Evolutionary conservation across 1,284 basidiomycete species (phyloP), one percentile per base, ranked within the genome.

Genomic region (Cutaneotrichosporon spelunceum): DNA sequence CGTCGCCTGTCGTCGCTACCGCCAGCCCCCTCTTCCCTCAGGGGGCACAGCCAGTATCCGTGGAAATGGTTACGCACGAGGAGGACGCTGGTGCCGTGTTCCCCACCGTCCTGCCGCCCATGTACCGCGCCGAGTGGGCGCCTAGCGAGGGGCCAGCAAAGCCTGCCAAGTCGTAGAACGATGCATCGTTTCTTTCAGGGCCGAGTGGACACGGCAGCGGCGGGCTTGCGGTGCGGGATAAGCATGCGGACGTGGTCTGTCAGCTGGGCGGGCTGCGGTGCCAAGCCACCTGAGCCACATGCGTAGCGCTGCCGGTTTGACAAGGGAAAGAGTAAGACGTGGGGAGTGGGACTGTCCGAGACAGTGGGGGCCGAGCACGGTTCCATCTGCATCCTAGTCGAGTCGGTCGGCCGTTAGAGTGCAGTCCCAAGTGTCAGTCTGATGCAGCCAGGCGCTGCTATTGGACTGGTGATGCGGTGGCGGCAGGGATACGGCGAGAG

Each of bases 81-180:
- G 48, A 50, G 26, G 48, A 50, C 48, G 48, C 48, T 13, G 48
- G 48, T 14, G 48, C 30, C 16, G 48, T 50, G 7, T 27, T 50
- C 2, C 48, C 48, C 26, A 50, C 48, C 4, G 30, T 27, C 14
- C 27, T 50, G 16, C 48, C 48, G 26, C 48, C 48, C 6, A 50
- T 50, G 48, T 50, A 50, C 26, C 48, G 48, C 7, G 48, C 27
- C 24, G 48, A 50, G 27, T 50, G 48, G 48, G 48, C 48, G 19
- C 26, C 48, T 4, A 14, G 26, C 19, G 26, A 50, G 27, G 27
- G 19, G 6, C 16, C 47, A 19, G 48, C 26, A 16, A 27, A 24
- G 6, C 45, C 45, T 13, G 45, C 24, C 9, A 50, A 50, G 27
- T 50, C 48, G 16, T 50, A 50, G 26, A 16, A 13, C 11, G 11